Evolutionary conservation across 2,329 filamentous ascomycete species (phyloP).

Genomic region (Curvularia hawaiiensis): DNA sequence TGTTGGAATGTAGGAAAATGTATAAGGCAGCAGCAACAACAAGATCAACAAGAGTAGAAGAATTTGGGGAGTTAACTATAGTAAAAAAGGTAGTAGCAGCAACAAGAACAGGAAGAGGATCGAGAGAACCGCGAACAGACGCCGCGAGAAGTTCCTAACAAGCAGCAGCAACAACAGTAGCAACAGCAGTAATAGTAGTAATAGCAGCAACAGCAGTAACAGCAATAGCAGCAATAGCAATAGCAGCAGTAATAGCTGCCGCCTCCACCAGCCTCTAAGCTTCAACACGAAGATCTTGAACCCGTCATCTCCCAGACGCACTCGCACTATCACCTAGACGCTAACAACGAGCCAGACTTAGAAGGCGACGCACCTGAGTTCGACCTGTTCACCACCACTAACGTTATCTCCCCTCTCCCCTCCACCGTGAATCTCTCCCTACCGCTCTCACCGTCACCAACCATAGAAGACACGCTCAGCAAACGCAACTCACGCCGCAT

Average conservation of each 20-base stretch:
- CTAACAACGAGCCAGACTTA: background rate
- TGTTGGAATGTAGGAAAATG: background rate
- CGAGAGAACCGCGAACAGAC: background rate
- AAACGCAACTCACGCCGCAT: constrained; percentile 1
- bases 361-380: background rate
- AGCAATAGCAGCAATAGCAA: too few relatives aligned
- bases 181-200: too few relatives aligned
- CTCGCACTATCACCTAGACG: background rate
- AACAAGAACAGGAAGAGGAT: background rate
- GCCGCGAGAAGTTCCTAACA: background rate
- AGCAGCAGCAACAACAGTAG: background rate
- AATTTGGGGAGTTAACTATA: background rate
- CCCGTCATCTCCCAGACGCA: background rate
- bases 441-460: background rate
- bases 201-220: too few relatives aligned
- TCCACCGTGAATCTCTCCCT: background rate
- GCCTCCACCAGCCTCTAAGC: background rate
- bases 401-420: background rate
- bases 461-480: background rate
- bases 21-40: background rate
- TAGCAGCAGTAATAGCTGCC: too few relatives aligned
- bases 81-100: background rate
- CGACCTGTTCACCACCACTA: background rate
- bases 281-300: background rate
- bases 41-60: background rate